Base-by-base conservation (phyloP, 2,329 filamentous ascomycete species). In the Triangularia verruculosa region DNA sequence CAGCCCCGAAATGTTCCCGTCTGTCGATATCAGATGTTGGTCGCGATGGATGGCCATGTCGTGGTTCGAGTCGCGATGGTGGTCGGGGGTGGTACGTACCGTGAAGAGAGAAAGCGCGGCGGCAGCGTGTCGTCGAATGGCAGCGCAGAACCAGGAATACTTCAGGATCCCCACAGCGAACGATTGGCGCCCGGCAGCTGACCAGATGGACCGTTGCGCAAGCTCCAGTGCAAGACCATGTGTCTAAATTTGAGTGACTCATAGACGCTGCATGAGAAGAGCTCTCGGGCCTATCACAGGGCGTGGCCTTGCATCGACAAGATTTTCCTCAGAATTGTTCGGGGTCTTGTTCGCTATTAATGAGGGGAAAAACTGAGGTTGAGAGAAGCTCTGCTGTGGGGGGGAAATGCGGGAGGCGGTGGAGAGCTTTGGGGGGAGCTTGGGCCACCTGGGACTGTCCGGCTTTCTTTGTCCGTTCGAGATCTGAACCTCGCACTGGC, bases 231-330 rank as follows among this genome's bases (percentile, higher is more conserved):
- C 68, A 28, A 62, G 63, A 63, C 72, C 69, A 72, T 71, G 70
- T 73, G 71, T 73, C 72, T 71, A 70, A 70, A 71, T 69, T 69
- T 74, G 72, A 74, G 68, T 74, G 72, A 74, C 70, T 74, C 72
- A 69, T 56, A 65, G 63, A 64, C 62, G 57, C 65, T 69, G 68
- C 68, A 69, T 60, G 17, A 57, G n/a, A 61, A 43, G 28, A 62
- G 39, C 22, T 58, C 55, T 61, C 54, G 47, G 56, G 56, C 69
- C 70, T 69, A 67, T 70, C 61, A 68, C 59, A 64, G 47, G 58
- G 54, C 60, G 15, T 43, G 32, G 62, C 61, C 32, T 27, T 59
- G 62, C 68, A 65, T 65, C 62, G 13, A 70, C 70, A 66, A 61
- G 61, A 61, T 57, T 32, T 53, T 63, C 70, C 66, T 69, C 66